These are phyloP conservation scores for Chrysosporium keratinophilum DNA, from an alignment of 2,329 filamentous ascomycete species.

Conservation along the genomic window DNA sequence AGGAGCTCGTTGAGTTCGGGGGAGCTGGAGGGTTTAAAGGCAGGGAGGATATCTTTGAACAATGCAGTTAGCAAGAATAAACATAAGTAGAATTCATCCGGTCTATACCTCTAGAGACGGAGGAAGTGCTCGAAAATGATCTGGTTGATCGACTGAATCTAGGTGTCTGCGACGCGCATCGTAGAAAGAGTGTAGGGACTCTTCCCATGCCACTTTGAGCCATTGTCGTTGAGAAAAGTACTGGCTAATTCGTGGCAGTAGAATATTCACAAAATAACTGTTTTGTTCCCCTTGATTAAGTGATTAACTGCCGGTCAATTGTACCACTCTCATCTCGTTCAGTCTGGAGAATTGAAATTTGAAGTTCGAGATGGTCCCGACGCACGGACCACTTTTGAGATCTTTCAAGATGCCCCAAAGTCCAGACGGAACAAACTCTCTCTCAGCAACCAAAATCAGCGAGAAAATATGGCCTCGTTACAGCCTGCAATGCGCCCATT, in stretches of 20 bases:
- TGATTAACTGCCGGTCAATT: neutral
- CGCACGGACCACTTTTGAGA: conserved; percentile 15
- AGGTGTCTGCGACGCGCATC: conserved; percentile 26
- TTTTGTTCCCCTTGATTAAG: neutral
- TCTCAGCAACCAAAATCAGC: conserved; percentile 15
- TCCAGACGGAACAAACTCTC: neutral
- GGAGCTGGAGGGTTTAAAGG: conserved; percentile 32
- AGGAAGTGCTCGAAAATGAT: conserved; percentile 26
- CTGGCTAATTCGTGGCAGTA: neutral
- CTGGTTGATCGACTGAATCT: conserved; percentile 13
- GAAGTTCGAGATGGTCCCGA: neutral
- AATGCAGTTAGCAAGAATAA: neutral
- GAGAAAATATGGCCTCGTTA: conserved; percentile 46
- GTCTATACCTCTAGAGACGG: conserved; percentile 26
- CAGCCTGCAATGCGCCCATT: conserved; percentile 53
- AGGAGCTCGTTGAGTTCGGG: conserved; percentile 34
- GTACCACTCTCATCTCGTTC: neutral
- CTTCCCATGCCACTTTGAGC: conserved; percentile 31
- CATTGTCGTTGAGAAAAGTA: conserved; percentile 21
- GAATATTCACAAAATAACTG: neutral
- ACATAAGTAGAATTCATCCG: neutral
- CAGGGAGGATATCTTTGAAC: conserved; percentile 26
- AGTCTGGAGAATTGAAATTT: neutral
- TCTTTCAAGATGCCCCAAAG: conserved; percentile 16
- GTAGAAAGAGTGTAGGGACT: conserved; percentile 27